Evolutionary conservation across 805 yeast species (phyloP).

Genomic region (Blastobotrys mokoenaii): DNA sequence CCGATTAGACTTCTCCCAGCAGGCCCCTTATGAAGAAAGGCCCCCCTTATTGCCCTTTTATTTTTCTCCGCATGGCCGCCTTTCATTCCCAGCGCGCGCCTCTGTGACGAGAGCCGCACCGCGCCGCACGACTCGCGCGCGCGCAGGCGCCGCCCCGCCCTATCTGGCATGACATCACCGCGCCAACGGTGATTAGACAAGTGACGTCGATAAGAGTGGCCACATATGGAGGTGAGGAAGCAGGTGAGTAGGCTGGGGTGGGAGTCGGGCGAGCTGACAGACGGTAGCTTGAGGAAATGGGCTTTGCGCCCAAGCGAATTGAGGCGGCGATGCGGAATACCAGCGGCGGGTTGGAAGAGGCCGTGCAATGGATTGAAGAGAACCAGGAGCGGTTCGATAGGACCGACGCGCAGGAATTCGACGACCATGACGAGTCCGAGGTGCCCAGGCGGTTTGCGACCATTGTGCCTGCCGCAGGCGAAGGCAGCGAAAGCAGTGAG

Average conservation of each 20-base stretch:
- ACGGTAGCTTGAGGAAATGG: slow-evolving; percentile 25
- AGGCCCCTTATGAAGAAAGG: too few species aligned
- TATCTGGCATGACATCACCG: too few species aligned
- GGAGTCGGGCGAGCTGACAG: background rate
- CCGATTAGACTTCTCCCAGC: background rate
- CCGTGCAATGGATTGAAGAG: slow-evolving; percentile 27
- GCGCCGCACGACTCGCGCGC: too few species aligned
- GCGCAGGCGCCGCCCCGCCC: too few species aligned
- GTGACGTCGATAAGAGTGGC: too few species aligned
- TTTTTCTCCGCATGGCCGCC: background rate
- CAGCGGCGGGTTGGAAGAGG: slow-evolving; percentile 20
- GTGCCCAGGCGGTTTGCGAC: background rate
- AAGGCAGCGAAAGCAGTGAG: slow-evolving; percentile 1
- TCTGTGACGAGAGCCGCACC: too few species aligned
- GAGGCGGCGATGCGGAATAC: slow-evolving; percentile 24
- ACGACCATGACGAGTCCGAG: slow-evolving; percentile 1
- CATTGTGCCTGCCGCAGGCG: slow-evolving; percentile 1
- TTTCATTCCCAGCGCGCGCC: too few species aligned
- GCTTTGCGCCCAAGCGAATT: slow-evolving; percentile 25
- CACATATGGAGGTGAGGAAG: too few species aligned
- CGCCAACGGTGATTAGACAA: too few species aligned
- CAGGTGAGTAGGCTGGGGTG: background rate
- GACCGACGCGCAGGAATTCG: slow-evolving; percentile 14
- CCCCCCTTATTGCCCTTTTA: background rate
- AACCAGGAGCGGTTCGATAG: slow-evolving; percentile 20